Conservation (phyloP, 768 basidiomycete species). For the Glaciozyma martinii region DNA sequence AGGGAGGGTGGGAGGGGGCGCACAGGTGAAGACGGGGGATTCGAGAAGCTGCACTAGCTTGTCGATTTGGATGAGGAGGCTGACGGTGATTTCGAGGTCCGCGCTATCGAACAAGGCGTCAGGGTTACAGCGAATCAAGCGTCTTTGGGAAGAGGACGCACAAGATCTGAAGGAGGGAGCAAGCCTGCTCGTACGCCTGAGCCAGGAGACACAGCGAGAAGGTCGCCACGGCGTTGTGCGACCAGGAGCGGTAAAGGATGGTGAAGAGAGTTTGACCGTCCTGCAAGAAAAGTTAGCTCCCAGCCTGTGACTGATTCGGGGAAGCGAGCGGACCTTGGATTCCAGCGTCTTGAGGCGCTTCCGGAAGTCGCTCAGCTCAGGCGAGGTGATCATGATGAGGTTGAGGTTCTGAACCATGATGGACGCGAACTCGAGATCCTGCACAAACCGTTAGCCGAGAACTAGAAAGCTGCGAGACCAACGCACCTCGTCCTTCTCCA, state of each 20-base stretch:
- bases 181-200: constrained; percentile 97
- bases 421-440: constrained; percentile 90
- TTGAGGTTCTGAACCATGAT: constrained; percentile 96
- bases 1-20: constrained; percentile 40
- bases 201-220: constrained; percentile 93
- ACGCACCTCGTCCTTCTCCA: constrained; percentile 92
- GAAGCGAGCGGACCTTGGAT: constrained; percentile 54
- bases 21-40: constrained; percentile 96
- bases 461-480: not conserved
- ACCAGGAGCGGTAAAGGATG: constrained; percentile 93
- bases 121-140: not conserved
- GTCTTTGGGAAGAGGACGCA: constrained; percentile 39
- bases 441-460: not conserved
- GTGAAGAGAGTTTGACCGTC: constrained; percentile 94
- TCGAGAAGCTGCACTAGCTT: constrained; percentile 97
- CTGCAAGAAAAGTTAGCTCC: constrained; percentile 43
- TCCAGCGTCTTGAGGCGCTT: constrained; percentile 86
- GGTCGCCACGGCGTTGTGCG: constrained; percentile 92
- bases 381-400: constrained; percentile 90
- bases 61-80: constrained; percentile 88
- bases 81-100: constrained; percentile 91
- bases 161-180: constrained; percentile 93
- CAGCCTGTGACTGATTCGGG: no score
- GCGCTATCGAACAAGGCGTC: constrained; percentile 49
- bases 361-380: constrained; percentile 89